phyloP scores from a whole-genome alignment of 176 grass and related monocot species.

The Miscanthus lutarioriparius region DNA sequence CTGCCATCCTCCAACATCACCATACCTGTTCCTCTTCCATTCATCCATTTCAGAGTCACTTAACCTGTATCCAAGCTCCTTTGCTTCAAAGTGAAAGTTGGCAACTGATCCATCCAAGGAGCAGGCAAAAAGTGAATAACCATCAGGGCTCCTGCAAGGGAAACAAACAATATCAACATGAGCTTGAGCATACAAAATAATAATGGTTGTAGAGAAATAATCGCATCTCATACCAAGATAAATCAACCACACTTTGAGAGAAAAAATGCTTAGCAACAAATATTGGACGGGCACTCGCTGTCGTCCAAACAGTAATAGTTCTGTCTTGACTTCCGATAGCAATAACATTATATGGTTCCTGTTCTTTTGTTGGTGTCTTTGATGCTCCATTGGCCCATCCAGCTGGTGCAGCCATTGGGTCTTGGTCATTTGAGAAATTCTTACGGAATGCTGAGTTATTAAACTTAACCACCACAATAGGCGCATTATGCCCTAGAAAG shows the following conservation, averaged over 20 bases:
- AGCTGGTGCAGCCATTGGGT: slow-evolving; percentile 53
- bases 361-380: slow-evolving; percentile 61
- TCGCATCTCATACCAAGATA: slow-evolving; percentile 72
- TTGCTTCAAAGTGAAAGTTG: slow-evolving; percentile 88
- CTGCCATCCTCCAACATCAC: slow-evolving; percentile 85
- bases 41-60: slow-evolving; percentile 90
- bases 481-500: slow-evolving; percentile 93
- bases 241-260: slow-evolving; percentile 94
- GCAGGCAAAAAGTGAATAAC: slow-evolving; percentile 91
- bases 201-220: slow-evolving; percentile 10
- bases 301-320: slow-evolving; percentile 97
- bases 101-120: slow-evolving; percentile 93
- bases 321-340: slow-evolving; percentile 99
- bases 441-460: slow-evolving; percentile 94
- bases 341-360: slow-evolving; percentile 88
- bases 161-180: slow-evolving; percentile 20
- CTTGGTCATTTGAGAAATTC: slow-evolving; percentile 58
- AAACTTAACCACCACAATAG: slow-evolving; percentile 91
- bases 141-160: slow-evolving; percentile 87
- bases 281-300: slow-evolving; percentile 82
- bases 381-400: slow-evolving; percentile 86
- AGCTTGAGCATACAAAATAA: slow-evolving; percentile 15
- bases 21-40: slow-evolving; percentile 87
- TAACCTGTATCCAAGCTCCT: slow-evolving; percentile 85
- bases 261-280: slow-evolving; percentile 99